These are phyloP conservation scores for Xanthoceras sorbifolium DNA, from an alignment of 345 rosid genomes.

Conservation along the genomic window DNA sequence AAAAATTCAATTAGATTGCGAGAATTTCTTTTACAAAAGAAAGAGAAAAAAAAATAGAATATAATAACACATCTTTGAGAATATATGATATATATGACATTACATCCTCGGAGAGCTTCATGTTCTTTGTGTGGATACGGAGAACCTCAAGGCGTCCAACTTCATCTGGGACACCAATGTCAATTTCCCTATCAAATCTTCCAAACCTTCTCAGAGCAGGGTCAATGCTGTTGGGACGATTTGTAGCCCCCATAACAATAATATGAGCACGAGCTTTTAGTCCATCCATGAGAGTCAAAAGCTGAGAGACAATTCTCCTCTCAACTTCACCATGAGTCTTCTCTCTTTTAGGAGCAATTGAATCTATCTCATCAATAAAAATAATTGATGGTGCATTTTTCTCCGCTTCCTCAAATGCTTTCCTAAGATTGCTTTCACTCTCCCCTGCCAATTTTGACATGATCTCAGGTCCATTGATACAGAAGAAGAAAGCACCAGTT, in stretches of 20 bases:
- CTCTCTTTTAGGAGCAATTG: slow-evolving; percentile 96
- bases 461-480: slow-evolving; percentile 94
- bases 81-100: slow-evolving; percentile 5
- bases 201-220: slow-evolving; percentile 96
- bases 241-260: slow-evolving; percentile 97
- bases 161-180: slow-evolving; percentile 96
- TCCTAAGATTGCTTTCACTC: slow-evolving; percentile 97
- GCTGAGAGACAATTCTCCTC: slow-evolving; percentile 97
- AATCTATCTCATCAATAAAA: slow-evolving; percentile 90
- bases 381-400: slow-evolving; percentile 96
- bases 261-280: slow-evolving; percentile 89
- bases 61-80: neutral
- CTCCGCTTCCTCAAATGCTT: slow-evolving; percentile 98
- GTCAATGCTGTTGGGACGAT: slow-evolving; percentile 95
- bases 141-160: slow-evolving; percentile 99
- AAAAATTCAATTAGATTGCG: slow-evolving; percentile 6
- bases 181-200: slow-evolving; percentile 91
- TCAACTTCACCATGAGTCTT: slow-evolving; percentile 97
- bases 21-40: neutral
- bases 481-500: slow-evolving; percentile 96
- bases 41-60: neutral
- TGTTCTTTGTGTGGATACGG: slow-evolving; percentile 95
- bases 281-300: slow-evolving; percentile 95
- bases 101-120: slow-evolving; percentile 97
- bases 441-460: slow-evolving; percentile 98